phyloP scores from a whole-genome alignment of 2,329 filamentous ascomycete species.

The Ophiostoma tasmaniense region DNA sequence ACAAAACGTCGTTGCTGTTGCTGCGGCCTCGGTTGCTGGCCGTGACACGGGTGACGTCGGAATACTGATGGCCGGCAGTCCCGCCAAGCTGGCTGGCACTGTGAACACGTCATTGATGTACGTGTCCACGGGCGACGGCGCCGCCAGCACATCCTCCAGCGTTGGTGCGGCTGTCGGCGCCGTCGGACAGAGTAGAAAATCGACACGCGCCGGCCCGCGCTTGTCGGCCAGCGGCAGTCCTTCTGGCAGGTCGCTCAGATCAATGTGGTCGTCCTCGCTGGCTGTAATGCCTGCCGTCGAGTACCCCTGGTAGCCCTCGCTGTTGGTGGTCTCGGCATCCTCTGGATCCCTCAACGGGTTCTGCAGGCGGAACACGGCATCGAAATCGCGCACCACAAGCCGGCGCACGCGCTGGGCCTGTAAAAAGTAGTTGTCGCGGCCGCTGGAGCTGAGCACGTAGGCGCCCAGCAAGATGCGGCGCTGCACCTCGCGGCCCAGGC shows the following conservation, averaged over 20 bases:
- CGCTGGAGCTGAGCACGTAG: constrained; percentile 80
- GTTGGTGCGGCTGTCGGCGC: constrained; percentile 52
- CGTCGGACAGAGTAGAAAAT: constrained; percentile 82
- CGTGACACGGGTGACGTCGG: constrained; percentile 44
- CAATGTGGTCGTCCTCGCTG: constrained; percentile 30
- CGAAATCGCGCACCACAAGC: constrained; percentile 78
- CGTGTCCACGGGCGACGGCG: constrained; percentile 55
- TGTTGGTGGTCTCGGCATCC: constrained; percentile 50
- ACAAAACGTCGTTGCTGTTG: constrained; percentile 8
- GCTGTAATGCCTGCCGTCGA: not conserved
- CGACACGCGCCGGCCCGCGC: constrained; percentile 56
- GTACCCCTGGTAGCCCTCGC: constrained; percentile 31
- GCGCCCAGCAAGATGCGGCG: constrained; percentile 81
- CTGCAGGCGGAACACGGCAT: constrained; percentile 59
- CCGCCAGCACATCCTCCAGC: constrained; percentile 22
- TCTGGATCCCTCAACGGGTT: constrained; percentile 67
- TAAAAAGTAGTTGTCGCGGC: constrained; percentile 94
- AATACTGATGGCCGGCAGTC: constrained; percentile 79
- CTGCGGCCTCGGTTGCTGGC: constrained; percentile 1
- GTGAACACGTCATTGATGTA: constrained; percentile 96
- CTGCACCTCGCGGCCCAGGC: constrained; percentile 78
- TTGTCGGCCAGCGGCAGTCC: constrained; percentile 45
- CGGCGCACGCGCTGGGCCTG: constrained; percentile 83
- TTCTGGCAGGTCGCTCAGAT: constrained; percentile 53
- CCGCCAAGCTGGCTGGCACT: constrained; percentile 86